Percentiles rank a stretch among this genome's conserved stretches.
Conservation (phyloP, 306 rosid genomes). For the Bauhinia variegata region DNA sequence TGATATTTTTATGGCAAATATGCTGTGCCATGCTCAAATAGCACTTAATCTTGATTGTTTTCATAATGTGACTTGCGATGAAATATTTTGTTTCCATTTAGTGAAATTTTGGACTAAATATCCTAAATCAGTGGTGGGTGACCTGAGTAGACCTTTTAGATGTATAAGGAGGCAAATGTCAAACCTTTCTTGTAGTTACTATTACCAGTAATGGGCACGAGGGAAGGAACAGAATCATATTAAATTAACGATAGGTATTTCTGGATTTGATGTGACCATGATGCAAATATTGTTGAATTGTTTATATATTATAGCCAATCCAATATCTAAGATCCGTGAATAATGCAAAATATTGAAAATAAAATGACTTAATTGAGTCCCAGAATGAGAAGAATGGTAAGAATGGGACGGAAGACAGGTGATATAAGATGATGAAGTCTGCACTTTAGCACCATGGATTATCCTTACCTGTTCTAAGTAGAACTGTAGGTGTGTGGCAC, state of each 20-base stretch:
- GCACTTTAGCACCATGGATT: constrained; percentile 14
- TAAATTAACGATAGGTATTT: constrained; percentile 21
- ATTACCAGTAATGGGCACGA: neutral
- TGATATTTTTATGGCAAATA: neutral
- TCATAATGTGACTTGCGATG: too few species aligned
- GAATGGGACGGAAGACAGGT: constrained; percentile 13
- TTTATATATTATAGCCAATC: constrained; percentile 31
- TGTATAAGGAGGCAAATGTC: neutral
- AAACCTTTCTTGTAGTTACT: neutral
- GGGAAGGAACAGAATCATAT: neutral
- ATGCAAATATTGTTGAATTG: constrained; percentile 18
- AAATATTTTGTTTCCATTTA: neutral
- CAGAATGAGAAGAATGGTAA: constrained; percentile 12
- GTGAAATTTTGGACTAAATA: neutral
- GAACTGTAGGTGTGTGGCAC: neutral
- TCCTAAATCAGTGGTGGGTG: neutral
- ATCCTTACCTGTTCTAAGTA: constrained; percentile 22
- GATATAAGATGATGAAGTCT: too few species aligned
- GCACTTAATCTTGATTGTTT: neutral
- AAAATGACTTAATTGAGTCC: neutral
- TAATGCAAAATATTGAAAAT: constrained; percentile 17
- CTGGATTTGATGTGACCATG: constrained; percentile 15
- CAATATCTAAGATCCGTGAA: neutral
- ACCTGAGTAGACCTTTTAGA: neutral
- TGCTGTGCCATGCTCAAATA: neutral